Evolutionary conservation across 73 alveolate genomes (phyloP), one percentile per base, ranked within the genome.

Genomic region (Paramecium pentaurelia): DNA sequence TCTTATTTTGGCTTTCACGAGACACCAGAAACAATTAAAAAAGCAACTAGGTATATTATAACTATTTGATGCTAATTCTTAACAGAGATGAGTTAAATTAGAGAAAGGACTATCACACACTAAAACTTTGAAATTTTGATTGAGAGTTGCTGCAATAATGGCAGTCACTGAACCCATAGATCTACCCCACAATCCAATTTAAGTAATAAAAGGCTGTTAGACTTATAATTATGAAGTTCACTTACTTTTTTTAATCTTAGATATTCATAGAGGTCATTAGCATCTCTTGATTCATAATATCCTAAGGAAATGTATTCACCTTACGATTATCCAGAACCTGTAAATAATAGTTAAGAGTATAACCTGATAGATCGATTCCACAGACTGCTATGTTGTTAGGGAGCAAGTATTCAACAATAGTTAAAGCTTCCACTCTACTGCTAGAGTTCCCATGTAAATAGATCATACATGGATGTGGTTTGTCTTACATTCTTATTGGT

Each of bases 281-380:
- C 98, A 92, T 95, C 98, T 11, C 92, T 95, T 60, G 80, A 60
- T 60, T 94, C 99, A 28, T 83, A 95, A 95, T 96, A 96, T 10
- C 99, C 99, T 73, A 97, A 84, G 12, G 99, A 97, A 58, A 97
- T 95, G 47, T 95, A 97, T 28, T 96, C 99, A 2, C 99, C 99
- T 90, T 96, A 98, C 5, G 97, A 92, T 54, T 93, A 44, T 42
- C 99, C 99, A 42, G 98, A 96, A 37, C 99, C 99, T 60, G 20
- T 8, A 18, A 12, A 12, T 0, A 16, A 16, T 60, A 10, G 4
- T 10, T 60, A 32, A 49, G 22, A 2, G 1, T 10, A 7, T 16
- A 22, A 60, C 77, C 77, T 3, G 96, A 93, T 45, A 97, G 94
- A 71, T 97, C 99, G 59, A 96, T 92, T 71, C 97, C 93, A 77